Evolutionary conservation across 768 basidiomycete species (phyloP).

Genomic region (Suillus hirtellus): DNA sequence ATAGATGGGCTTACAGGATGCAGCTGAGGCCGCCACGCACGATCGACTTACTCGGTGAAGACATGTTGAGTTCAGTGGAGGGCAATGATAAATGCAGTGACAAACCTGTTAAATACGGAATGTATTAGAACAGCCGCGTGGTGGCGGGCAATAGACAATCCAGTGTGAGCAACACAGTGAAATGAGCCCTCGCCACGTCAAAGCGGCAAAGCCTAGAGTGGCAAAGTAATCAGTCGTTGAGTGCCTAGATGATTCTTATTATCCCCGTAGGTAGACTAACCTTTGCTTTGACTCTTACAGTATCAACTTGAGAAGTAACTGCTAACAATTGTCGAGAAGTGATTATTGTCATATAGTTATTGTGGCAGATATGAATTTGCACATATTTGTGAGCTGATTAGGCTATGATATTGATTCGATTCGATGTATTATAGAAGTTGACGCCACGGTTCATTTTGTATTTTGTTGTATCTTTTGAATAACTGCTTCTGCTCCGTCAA

Average conservation of each 20-base stretch:
- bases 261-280: no score
- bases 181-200: neutral
- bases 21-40: neutral
- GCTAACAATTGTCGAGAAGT: neutral
- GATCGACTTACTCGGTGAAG: neutral
- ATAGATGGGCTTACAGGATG: neutral
- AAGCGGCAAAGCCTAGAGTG: neutral
- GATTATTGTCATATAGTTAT: neutral
- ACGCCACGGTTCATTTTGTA: constrained; percentile 15
- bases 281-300: no score
- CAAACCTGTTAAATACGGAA: neutral
- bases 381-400: neutral
- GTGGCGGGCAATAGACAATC: neutral
- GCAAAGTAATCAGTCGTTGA: no score
- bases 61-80: neutral
- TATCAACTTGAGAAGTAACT: no score
- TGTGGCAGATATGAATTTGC: neutral
- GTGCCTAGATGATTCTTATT: no score
- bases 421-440: neutral
- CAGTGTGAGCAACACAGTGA: neutral
- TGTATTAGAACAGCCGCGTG: neutral
- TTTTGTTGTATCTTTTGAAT: constrained; percentile 13
- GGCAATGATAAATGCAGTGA: neutral
- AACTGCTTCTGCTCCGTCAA: constrained; percentile 8
- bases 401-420: neutral